phyloP scores from a whole-genome alignment of 2,329 filamentous ascomycete genomes.

The Fusarium sacchari region DNA sequence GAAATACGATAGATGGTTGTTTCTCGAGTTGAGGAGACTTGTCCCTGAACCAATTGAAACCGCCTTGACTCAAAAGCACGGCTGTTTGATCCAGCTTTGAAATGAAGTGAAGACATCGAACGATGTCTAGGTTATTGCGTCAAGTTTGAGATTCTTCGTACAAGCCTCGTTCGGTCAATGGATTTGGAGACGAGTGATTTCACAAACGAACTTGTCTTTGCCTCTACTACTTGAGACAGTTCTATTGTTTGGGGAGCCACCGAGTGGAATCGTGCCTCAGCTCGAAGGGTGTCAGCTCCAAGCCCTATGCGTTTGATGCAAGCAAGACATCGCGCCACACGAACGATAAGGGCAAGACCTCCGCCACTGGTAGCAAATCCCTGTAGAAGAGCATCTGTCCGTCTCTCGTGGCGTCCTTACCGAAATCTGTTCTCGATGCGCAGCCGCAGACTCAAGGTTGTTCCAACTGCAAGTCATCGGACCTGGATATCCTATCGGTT shows the following conservation, averaged over 20 bases:
- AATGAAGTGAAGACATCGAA: constrained; percentile 20
- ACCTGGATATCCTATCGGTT: constrained; percentile 12
- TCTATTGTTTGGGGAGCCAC: neutral
- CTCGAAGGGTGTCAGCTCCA: neutral
- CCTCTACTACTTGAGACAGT: neutral
- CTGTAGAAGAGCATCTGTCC: constrained; percentile 13
- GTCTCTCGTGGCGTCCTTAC: constrained; percentile 19
- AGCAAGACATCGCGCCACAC: constrained; percentile 13
- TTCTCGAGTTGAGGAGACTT: constrained; percentile 25
- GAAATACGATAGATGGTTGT: constrained; percentile 10
- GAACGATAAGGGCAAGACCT: constrained; percentile 13
- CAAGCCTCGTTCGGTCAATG: neutral
- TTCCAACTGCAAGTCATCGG: constrained; percentile 15
- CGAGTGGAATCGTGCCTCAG: neutral
- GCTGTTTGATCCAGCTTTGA: neutral
- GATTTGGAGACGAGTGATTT: neutral
- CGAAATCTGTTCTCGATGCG: constrained; percentile 13
- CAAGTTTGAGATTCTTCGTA: neutral
- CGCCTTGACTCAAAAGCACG: constrained; percentile 29
- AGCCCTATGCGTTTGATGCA: constrained; percentile 3
- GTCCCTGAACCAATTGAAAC: constrained; percentile 32
- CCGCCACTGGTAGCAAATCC: constrained; percentile 9
- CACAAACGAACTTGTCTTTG: constrained; percentile 7
- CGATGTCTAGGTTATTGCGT: neutral
- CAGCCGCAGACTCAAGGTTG: neutral